Percentiles rank a stretch among this genome's conserved stretches.
phyloP scores from a whole-genome alignment of 2,329 filamentous ascomycete species.

The Amphichorda felina region DNA sequence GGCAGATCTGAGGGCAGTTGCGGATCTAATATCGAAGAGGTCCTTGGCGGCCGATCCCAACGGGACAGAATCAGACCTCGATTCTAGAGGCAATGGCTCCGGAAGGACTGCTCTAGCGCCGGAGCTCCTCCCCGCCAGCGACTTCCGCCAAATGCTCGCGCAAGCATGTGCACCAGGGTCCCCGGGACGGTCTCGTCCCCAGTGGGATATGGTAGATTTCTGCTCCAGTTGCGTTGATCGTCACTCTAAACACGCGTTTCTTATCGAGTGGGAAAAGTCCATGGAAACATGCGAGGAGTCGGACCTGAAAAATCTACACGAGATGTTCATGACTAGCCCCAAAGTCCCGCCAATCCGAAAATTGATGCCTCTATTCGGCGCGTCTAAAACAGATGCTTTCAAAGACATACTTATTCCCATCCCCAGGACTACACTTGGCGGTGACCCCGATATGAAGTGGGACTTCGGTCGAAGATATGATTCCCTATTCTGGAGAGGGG shows the following conservation, averaged over 20 bases:
- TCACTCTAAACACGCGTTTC: slow-evolving; percentile 56
- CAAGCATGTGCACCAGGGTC: slow-evolving; percentile 52
- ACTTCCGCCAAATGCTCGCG: slow-evolving; percentile 28
- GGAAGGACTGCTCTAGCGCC: neutral
- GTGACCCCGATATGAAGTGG: slow-evolving; percentile 28
- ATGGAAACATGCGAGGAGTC: slow-evolving; percentile 66
- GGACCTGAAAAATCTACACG: slow-evolving; percentile 62
- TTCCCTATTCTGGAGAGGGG: slow-evolving; percentile 64
- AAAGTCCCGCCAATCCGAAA: slow-evolving; percentile 49
- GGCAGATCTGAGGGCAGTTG: slow-evolving; percentile 14
- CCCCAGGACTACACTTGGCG: slow-evolving; percentile 23
- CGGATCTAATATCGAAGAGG: slow-evolving; percentile 15
- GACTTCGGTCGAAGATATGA: slow-evolving; percentile 51
- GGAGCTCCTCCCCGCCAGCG: slow-evolving; percentile 10
- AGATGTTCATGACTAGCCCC: slow-evolving; percentile 57
- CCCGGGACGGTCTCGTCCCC: slow-evolving; percentile 40
- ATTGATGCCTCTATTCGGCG: slow-evolving; percentile 64
- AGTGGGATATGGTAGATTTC: slow-evolving; percentile 52
- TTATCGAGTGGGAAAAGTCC: slow-evolving; percentile 52
- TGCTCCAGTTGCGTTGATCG: slow-evolving; percentile 51
- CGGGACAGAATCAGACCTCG: neutral
- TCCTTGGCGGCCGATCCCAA: slow-evolving; percentile 3
- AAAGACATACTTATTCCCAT: slow-evolving; percentile 66
- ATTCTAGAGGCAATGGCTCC: neutral
- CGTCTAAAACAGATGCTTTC: slow-evolving; percentile 60